These are phyloP conservation scores for Entomortierella parvispora DNA, from an alignment of 192 early-diverging fungal species.

Conservation along the genomic window DNA sequence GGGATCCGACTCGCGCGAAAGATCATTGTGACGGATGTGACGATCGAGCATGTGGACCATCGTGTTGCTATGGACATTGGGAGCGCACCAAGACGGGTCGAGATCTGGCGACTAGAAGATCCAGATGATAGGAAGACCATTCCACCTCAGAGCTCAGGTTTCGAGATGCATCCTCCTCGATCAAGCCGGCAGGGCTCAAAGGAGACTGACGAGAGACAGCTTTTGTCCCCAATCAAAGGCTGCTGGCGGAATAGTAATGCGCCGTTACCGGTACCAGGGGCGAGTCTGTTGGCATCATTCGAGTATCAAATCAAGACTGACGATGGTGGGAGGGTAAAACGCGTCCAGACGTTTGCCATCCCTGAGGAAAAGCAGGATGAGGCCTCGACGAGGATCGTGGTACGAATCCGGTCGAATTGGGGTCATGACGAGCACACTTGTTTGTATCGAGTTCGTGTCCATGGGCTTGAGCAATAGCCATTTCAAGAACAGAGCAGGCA, in stretches of 20 bases:
- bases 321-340: neutral
- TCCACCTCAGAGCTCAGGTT: neutral
- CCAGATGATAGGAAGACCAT: constrained; percentile 17
- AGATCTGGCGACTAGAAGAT: constrained; percentile 68
- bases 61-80: constrained; percentile 60
- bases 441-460: constrained; percentile 78
- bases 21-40: constrained; percentile 66
- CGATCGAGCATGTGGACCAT: constrained; percentile 73
- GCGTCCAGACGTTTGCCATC: constrained; percentile 21
- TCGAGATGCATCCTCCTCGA: constrained; percentile 38
- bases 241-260: constrained; percentile 24
- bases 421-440: constrained; percentile 76
- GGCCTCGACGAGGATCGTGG: constrained; percentile 51
- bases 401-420: constrained; percentile 75
- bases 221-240: constrained; percentile 9
- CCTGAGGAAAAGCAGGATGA: constrained; percentile 52
- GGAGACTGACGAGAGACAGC: neutral
- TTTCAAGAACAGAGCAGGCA: too few species aligned
- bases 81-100: constrained; percentile 72
- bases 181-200: constrained; percentile 46
- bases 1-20: constrained; percentile 64
- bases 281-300: constrained; percentile 13
- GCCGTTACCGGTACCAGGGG: constrained; percentile 13
- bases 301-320: constrained; percentile 50
- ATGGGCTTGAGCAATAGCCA: constrained; percentile 50